A percentile compares a stretch with the other conserved stretches of the same genome.
Evolutionary conservation across 2,329 filamentous ascomycete genomes (phyloP).

Genomic region (Daldinia sp.): DNA sequence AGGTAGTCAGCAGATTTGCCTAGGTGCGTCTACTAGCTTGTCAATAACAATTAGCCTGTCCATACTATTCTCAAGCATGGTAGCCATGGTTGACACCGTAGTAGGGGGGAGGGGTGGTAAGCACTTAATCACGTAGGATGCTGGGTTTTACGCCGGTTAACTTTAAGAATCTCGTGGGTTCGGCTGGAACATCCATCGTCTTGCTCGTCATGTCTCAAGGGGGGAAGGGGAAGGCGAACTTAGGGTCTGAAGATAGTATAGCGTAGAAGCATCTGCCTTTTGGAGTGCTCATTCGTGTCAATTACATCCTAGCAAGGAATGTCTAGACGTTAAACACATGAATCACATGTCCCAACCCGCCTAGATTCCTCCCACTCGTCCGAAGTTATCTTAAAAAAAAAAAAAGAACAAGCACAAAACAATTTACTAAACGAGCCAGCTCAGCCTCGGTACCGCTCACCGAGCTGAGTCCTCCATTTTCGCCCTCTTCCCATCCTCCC

Average conservation of each 20-base stretch:
- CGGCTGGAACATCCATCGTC: background rate
- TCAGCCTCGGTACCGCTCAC: slow-evolving; percentile 18
- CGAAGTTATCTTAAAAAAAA: slow-evolving; percentile 8
- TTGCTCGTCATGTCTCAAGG: background rate
- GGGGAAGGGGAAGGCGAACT: background rate
- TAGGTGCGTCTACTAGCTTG: slow-evolving; percentile 14
- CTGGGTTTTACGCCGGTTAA: background rate
- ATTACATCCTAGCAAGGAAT: slow-evolving; percentile 34
- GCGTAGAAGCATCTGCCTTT: slow-evolving; percentile 3
- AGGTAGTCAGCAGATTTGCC: slow-evolving; percentile 5
- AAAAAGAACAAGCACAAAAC: slow-evolving; percentile 18
- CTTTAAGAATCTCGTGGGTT: background rate
- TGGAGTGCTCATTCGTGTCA: slow-evolving; percentile 29
- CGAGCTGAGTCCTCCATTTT: slow-evolving; percentile 10
- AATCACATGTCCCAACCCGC: slow-evolving; percentile 25
- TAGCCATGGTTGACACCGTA: background rate
- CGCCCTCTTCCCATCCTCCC: background rate
- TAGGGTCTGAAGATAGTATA: slow-evolving; percentile 8
- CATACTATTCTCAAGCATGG: background rate
- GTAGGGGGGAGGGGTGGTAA: too few relatives aligned
- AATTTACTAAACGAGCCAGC: slow-evolving; percentile 30
- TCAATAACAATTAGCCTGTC: background rate
- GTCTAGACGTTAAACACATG: slow-evolving; percentile 16
- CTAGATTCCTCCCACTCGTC: background rate
- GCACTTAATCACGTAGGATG: background rate